phyloP scores from a whole-genome alignment of 306 rosid genomes.

The Hippophae rhamnoides region DNA sequence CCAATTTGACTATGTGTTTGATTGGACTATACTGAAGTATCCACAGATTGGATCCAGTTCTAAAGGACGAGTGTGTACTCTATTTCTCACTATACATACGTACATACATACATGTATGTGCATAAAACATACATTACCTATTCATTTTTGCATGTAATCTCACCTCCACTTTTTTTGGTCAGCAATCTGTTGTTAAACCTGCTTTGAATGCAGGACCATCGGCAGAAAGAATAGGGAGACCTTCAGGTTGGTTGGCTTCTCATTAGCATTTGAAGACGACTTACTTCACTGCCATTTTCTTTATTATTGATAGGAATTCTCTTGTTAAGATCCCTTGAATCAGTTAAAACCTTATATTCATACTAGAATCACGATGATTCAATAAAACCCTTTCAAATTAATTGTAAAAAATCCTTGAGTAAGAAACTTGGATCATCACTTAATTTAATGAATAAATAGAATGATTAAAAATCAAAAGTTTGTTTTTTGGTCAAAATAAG shows the following conservation, averaged over 20 bases:
- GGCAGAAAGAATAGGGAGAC: conserved; percentile 56
- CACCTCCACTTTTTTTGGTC: conserved; percentile 11
- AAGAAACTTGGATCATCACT: too few species aligned
- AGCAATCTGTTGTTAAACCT: conserved; percentile 69
- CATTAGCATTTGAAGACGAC: conserved; percentile 18
- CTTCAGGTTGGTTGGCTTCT: conserved; percentile 56
- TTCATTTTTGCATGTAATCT: background rate
- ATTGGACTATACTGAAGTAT: conserved; percentile 91
- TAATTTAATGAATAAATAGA: too few species aligned
- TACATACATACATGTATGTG: too few species aligned
- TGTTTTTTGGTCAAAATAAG: too few species aligned
- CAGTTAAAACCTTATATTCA: too few species aligned
- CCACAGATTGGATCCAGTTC: conserved; percentile 95
- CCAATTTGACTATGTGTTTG: conserved; percentile 95
- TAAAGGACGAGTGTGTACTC: conserved; percentile 56
- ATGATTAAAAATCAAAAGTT: too few species aligned
- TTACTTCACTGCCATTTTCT: background rate
- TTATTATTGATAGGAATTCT: too few species aligned
- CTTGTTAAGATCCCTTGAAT: too few species aligned
- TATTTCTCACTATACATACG: background rate
- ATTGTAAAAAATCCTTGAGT: too few species aligned
- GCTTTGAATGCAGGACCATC: conserved; percentile 55
- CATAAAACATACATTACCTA: background rate
- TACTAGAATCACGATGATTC: too few species aligned
- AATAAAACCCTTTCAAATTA: too few species aligned